These are phyloP conservation scores for Eimeria acervulina DNA, from an alignment of 169 alveolate species.

Conservation along the genomic window DNA sequence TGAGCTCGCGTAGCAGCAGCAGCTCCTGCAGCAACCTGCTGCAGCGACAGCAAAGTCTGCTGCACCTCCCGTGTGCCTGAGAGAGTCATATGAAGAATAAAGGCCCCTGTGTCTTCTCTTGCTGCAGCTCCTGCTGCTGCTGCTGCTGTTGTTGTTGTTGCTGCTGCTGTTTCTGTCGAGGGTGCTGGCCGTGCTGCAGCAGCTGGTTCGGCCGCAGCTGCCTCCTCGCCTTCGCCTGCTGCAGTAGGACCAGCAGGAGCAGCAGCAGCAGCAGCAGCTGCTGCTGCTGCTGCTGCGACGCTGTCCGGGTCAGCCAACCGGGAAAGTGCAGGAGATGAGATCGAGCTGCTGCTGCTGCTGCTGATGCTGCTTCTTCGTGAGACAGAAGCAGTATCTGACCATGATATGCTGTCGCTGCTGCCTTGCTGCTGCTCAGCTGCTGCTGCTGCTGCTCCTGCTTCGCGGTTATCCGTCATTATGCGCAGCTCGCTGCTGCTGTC, in stretches of 20 bases:
- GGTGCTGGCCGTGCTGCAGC: background rate
- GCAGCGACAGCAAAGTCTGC: slow-evolving; percentile 33
- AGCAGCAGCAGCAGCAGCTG: too few species aligned
- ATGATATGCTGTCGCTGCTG: background rate
- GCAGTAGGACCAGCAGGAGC: background rate
- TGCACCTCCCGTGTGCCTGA: slow-evolving; percentile 29
- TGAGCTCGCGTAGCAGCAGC: background rate
- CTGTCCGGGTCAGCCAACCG: background rate
- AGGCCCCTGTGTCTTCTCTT: background rate
- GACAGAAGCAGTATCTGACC: background rate
- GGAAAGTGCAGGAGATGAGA: background rate
- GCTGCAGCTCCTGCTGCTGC: slow-evolving; percentile 45
- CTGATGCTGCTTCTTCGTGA: background rate
- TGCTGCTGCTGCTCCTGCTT: too few species aligned
- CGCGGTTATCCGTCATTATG: too few species aligned
- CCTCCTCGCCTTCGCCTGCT: background rate
- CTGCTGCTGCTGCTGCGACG: background rate
- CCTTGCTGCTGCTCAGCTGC: too few species aligned
- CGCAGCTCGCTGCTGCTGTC: too few species aligned
- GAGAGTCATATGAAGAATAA: background rate
- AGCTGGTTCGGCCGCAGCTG: too few species aligned
- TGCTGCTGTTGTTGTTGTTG: background rate
- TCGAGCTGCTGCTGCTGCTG: background rate
- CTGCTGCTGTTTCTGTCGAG: background rate
- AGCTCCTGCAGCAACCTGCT: slow-evolving; percentile 37